Conservation (phyloP, 2,329 filamentous ascomycete genomes). For the Alternaria gaisen region DNA sequence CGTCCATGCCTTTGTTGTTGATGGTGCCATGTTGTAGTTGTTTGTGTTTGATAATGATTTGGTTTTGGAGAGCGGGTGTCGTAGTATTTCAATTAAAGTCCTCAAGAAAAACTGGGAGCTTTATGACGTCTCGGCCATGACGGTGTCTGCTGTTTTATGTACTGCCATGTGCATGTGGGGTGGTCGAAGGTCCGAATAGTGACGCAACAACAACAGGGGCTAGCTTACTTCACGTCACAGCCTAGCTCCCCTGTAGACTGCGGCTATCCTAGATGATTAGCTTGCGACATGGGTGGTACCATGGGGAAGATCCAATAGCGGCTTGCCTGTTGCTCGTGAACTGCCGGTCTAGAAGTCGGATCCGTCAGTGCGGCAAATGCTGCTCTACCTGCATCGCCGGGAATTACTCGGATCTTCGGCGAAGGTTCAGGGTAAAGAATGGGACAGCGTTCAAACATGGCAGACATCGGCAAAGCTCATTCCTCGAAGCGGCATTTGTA, state of each 20-base stretch:
- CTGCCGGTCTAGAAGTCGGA: constrained; percentile 4
- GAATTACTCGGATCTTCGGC: constrained; percentile 3
- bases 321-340: background rate
- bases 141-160: constrained; percentile 16
- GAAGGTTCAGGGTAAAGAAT: background rate
- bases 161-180: constrained; percentile 28
- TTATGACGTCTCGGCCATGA: constrained; percentile 7
- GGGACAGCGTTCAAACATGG: background rate
- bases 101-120: background rate
- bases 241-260: constrained; percentile 8
- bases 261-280: constrained; percentile 9
- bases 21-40: constrained; percentile 46
- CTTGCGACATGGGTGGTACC: constrained; percentile 1
- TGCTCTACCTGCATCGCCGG: constrained; percentile 2
- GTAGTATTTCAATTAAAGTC: background rate
- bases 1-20: constrained; percentile 66
- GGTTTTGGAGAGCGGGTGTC: background rate
- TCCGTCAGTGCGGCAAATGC: background rate
- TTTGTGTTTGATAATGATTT: background rate
- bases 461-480: background rate
- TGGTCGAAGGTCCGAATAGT: constrained; percentile 21
- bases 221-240: constrained; percentile 14
- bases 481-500: constrained; percentile 14
- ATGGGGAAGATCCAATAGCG: background rate
- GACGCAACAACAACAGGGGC: constrained; percentile 32